Conservation (phyloP, 1,284 basidiomycete species). For the Porodaedalea pini region DNA sequence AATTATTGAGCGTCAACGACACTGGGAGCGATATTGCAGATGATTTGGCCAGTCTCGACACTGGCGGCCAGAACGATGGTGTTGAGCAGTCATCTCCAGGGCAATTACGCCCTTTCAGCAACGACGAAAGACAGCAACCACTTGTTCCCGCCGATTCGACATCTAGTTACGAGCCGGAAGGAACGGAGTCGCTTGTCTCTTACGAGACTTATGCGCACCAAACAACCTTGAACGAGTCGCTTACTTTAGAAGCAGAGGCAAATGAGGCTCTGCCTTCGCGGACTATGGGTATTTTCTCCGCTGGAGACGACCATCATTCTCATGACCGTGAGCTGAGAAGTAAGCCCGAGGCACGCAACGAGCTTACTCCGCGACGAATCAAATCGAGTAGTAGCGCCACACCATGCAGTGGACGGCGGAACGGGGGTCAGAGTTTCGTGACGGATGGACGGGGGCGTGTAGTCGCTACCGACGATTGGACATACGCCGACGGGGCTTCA, state of each 20-base stretch:
- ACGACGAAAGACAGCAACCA: background rate
- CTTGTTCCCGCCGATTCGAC: no score
- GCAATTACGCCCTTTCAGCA: background rate
- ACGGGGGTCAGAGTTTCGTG: slow-evolving; percentile 16
- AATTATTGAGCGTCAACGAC: background rate
- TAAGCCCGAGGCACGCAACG: background rate
- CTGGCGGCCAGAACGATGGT: no score
- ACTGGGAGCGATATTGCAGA: no score
- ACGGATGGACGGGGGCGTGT: slow-evolving; percentile 21
- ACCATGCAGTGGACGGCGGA: slow-evolving; percentile 3
- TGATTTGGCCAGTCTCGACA: no score
- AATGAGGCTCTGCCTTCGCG: background rate
- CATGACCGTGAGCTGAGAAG: background rate
- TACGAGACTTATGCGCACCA: background rate
- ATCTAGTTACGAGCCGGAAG: background rate
- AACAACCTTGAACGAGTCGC: background rate
- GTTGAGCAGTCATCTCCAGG: background rate
- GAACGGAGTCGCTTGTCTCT: background rate
- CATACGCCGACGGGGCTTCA: background rate
- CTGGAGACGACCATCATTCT: background rate
- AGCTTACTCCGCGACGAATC: slow-evolving; percentile 1
- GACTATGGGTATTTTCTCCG: background rate
- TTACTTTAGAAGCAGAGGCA: background rate
- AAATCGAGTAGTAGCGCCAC: slow-evolving; percentile 3
- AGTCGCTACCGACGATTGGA: slow-evolving; percentile 18